These are phyloP conservation scores for Euclidium syriacum DNA, from an alignment of 345 rosid genomes.

Conservation along the genomic window DNA sequence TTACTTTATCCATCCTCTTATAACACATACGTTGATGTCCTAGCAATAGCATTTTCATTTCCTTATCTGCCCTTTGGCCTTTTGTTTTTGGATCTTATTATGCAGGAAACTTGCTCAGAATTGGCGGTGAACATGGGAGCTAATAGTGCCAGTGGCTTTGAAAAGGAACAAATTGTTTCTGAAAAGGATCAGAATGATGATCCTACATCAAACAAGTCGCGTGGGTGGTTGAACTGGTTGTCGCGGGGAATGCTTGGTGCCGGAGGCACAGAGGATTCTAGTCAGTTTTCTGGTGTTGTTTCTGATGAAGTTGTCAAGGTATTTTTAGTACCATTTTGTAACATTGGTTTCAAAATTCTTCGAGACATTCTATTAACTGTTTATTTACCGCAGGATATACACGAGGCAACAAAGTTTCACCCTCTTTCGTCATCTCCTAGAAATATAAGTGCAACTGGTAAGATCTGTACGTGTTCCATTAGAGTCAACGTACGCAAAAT, in stretches of 20 bases:
- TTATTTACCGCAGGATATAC: slow-evolving; percentile 61
- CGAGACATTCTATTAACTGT: slow-evolving; percentile 5
- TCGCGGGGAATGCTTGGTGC: slow-evolving; percentile 99
- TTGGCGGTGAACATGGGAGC: slow-evolving; percentile 28
- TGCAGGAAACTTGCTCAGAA: slow-evolving; percentile 52
- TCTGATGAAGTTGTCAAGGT: slow-evolving; percentile 97
- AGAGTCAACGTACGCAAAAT: slow-evolving; percentile 45
- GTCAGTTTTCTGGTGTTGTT: slow-evolving; percentile 89
- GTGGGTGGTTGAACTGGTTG: slow-evolving; percentile 96
- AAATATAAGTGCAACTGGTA: slow-evolving; percentile 40
- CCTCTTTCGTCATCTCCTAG: slow-evolving; percentile 41
- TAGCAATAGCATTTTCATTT: slow-evolving; percentile 7
- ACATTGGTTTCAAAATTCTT: slow-evolving; percentile 8
- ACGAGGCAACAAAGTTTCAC: slow-evolving; percentile 80
- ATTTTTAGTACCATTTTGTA: slow-evolving; percentile 9
- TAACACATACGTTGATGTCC: background rate
- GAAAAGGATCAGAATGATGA: slow-evolving; percentile 62
- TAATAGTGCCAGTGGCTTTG: slow-evolving; percentile 32
- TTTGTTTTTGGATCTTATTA: background rate
- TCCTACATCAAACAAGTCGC: slow-evolving; percentile 47
- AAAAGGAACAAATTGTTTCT: slow-evolving; percentile 41
- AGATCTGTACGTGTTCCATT: slow-evolving; percentile 48
- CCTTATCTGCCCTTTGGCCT: background rate
- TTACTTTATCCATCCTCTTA: background rate
- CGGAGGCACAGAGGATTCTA: slow-evolving; percentile 89